phyloP scores from a whole-genome alignment of 2,329 filamentous ascomycete genomes.

The Fusarium ambrosium region DNA sequence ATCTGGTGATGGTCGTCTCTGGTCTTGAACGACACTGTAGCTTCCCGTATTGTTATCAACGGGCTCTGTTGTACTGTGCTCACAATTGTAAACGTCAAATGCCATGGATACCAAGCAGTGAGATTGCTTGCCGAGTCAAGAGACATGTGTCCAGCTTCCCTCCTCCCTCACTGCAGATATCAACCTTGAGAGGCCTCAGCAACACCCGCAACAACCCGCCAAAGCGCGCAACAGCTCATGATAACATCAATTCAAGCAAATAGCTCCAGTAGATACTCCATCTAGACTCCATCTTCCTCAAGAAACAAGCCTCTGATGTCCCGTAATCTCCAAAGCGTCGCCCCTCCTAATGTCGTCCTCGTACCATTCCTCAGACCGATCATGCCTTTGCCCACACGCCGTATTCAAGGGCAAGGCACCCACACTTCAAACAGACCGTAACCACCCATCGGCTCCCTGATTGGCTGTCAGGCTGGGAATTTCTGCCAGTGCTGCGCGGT shows the following conservation, averaged over 20 bases:
- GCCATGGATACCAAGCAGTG: background rate
- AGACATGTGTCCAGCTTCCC: background rate
- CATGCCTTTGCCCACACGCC: conserved; percentile 27
- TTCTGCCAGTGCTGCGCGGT: conserved; percentile 26
- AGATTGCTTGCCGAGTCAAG: background rate
- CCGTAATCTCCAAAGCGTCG: conserved; percentile 16
- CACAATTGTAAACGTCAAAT: background rate
- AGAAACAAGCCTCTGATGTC: conserved; percentile 14
- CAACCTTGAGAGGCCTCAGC: conserved; percentile 4
- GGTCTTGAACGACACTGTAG: background rate
- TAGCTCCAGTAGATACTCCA: background rate
- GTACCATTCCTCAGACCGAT: conserved; percentile 38
- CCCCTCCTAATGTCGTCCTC: conserved; percentile 26
- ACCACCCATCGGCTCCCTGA: conserved; percentile 26
- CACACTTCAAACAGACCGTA: conserved; percentile 2
- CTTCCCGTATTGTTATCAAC: background rate
- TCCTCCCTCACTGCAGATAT: background rate
- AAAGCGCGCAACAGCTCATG: background rate
- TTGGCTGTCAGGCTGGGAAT: conserved; percentile 30
- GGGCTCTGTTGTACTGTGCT: background rate
- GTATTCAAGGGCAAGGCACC: conserved; percentile 18
- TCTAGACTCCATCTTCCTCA: background rate
- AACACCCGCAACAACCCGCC: background rate
- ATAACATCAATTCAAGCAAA: background rate
- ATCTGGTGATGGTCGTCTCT: background rate